Conservation (phyloP, 2,329 filamentous ascomycete species). For the Fusarium pseudonygamai region DNA sequence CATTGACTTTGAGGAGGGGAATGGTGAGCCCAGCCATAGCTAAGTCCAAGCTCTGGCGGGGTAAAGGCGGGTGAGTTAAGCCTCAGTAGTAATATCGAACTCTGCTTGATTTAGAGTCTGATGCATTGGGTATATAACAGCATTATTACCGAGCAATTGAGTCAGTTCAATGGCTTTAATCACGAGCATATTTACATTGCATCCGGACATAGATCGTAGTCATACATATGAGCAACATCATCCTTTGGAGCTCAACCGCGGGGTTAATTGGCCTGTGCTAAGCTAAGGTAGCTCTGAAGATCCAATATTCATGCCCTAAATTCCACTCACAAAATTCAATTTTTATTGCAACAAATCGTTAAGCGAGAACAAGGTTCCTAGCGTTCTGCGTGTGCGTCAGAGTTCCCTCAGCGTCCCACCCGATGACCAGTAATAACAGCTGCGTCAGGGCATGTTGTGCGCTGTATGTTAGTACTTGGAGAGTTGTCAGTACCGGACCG, state of each 20-base stretch:
- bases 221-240: not conserved
- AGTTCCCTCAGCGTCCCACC: constrained; percentile 33
- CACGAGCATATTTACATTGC: not conserved
- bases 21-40: constrained; percentile 4
- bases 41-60: constrained; percentile 38
- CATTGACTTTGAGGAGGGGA: not conserved
- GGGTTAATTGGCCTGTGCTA: constrained; percentile 8
- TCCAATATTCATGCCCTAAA: constrained; percentile 35
- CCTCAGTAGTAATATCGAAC: not conserved
- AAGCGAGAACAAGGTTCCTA: constrained; percentile 34
- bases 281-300: not conserved
- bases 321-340: constrained; percentile 33
- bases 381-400: constrained; percentile 26
- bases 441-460: constrained; percentile 10
- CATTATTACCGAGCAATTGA: not conserved
- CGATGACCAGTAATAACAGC: constrained; percentile 6
- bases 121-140: constrained; percentile 5
- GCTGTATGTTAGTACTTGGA: not conserved
- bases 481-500: not conserved
- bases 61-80: not conserved
- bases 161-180: not conserved
- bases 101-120: not conserved
- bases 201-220: too few species aligned
- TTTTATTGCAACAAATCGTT: constrained; percentile 29
- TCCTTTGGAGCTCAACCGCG: constrained; percentile 18